These are phyloP conservation scores for Blastocystis sp. DNA, from an alignment of 352 stramenopile genomes.

Conservation along the genomic window DNA sequence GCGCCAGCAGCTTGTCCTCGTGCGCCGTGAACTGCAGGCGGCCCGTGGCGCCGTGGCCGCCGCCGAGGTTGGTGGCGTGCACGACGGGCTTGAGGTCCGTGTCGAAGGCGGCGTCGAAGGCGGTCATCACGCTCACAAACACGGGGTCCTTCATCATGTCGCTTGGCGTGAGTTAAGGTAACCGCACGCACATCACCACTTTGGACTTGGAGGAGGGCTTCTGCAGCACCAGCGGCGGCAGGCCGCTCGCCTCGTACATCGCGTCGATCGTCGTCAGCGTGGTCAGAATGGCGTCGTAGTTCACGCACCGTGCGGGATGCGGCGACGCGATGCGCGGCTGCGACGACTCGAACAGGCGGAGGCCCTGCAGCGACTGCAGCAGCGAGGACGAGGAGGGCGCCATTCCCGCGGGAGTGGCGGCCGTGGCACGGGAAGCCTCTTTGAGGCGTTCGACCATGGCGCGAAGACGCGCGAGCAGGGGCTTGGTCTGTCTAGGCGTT, in stretches of 20 bases:
- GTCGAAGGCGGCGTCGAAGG: slow-evolving; percentile 26
- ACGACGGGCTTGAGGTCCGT: not conserved
- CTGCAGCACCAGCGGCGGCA: slow-evolving; percentile 3
- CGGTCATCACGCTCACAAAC: slow-evolving; percentile 26
- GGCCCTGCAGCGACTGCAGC: not conserved
- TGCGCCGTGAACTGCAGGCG: slow-evolving; percentile 50
- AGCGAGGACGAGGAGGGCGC: not conserved
- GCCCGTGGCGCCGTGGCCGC: slow-evolving; percentile 22
- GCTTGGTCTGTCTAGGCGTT: not conserved
- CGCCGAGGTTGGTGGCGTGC: not conserved
- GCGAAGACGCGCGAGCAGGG: not conserved
- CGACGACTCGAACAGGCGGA: not conserved
- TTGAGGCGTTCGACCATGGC: not conserved
- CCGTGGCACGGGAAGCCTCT: not conserved
- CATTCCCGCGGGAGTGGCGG: not conserved
- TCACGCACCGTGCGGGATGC: not conserved
- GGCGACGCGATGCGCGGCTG: not conserved
- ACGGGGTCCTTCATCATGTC: not conserved
- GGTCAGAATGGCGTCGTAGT: slow-evolving; percentile 39
- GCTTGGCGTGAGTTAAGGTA: not conserved
- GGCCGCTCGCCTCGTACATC: not conserved
- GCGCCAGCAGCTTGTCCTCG: slow-evolving; percentile 34
- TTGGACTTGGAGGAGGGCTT: not conserved
- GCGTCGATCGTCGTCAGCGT: slow-evolving; percentile 28
- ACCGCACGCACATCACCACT: not conserved